Evolutionary conservation across 306 rosid genomes (phyloP), one percentile per base, ranked within the genome.

Genomic region (Dalbergia oliveri): DNA sequence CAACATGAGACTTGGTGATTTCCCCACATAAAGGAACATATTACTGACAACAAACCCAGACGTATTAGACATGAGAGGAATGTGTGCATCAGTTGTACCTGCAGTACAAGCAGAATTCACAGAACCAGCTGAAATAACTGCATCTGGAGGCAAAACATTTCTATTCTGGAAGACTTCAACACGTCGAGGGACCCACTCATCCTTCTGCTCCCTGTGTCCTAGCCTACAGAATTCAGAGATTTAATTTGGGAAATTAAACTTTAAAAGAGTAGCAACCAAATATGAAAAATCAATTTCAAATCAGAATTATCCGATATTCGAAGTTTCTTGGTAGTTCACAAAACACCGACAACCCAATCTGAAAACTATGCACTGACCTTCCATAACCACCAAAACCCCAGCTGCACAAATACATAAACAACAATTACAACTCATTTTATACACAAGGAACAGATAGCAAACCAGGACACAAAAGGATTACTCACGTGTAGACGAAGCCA

Each of bases 171-270:
- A 95, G 56, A 91, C 60, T 57, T 95, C 99, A 77, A 95, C 86
- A 72, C 93, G 98, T 4, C 99, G 98, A 73, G 99, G 99, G 69
- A 43, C 54, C 91, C 94, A 93, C 91, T 95, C 98, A 80, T 95
- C 99, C 91, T 95, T 95, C 91, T 95, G 99, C 92, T 95, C 99
- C 86, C 98, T 83, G 79, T 95, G 99, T 37, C 99, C 99, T n/a
- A 95, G 92, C 89, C 99, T 95, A 80, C 37, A 89, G 51, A 81
- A 23, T 41, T 82, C 35, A 37, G 9, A 62, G 61, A 69, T 37
- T 69, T 34, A 34, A 79, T 58, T 58, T 66, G 73, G 54, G 75
- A 49, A 43, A 18, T 58, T 61, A 59, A 37, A 60, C 39, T 65
- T n/a, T 45, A 60, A 21, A 84, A 34, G 49, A 21, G 15, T 8